Percentiles rank a stretch among this genome's conserved stretches.
phyloP scores from a whole-genome alignment of 163 green algal genomes.

The Picocystis sp. region DNA sequence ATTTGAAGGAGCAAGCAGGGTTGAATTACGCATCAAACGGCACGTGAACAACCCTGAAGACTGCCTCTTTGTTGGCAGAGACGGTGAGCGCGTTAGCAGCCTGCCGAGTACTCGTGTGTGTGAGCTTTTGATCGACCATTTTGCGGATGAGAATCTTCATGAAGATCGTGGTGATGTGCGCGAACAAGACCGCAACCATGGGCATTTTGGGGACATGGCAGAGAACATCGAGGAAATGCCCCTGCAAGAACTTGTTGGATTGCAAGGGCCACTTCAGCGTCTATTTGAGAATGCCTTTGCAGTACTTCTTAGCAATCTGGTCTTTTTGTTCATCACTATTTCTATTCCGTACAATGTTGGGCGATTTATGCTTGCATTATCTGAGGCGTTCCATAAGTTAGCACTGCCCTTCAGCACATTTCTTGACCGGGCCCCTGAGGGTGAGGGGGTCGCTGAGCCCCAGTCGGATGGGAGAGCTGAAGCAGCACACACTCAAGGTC shows the following conservation, averaged over 20 bases:
- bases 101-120: background rate
- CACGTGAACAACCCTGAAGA: background rate
- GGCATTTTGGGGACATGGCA: background rate
- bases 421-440: too few relatives aligned
- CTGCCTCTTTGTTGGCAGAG: constrained; percentile 1
- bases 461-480: too few relatives aligned
- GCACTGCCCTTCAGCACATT: background rate
- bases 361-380: background rate
- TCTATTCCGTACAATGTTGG: constrained; percentile 7
- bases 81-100: constrained; percentile 2
- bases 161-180: background rate
- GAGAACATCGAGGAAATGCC: constrained; percentile 13
- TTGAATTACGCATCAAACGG: background rate
- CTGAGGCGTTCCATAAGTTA: background rate
- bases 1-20: too few relatives aligned
- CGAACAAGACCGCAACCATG: background rate
- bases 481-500: too few relatives aligned
- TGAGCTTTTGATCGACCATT: background rate
- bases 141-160: background rate
- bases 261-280: constrained; percentile 18
- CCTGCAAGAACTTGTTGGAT: constrained; percentile 22
- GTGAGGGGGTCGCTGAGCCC: too few relatives aligned
- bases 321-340: constrained; percentile 8
- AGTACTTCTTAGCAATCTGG: constrained; percentile 14
- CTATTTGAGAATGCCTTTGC: constrained; percentile 25